A percentile compares a stretch with the other conserved stretches of the same genome.
Conservation (phyloP, 805 yeast genomes). For the Metschnikowia continentalis region DNA sequence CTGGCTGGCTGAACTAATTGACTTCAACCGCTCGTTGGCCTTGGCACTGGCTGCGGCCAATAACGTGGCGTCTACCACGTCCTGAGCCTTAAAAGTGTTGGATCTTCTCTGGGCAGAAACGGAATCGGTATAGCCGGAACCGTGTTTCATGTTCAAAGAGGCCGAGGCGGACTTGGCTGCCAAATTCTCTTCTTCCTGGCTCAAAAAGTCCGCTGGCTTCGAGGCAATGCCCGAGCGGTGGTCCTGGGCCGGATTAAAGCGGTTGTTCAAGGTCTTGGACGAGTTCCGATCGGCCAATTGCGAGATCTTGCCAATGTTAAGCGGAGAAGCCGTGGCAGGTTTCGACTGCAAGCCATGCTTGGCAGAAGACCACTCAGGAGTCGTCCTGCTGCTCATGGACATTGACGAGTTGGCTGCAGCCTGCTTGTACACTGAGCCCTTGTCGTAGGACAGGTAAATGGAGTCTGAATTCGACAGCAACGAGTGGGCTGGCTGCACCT, state of each 20-base stretch:
- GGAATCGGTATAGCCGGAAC: constrained; percentile 24
- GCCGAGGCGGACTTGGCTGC: constrained; percentile 60
- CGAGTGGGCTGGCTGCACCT: constrained; percentile 13
- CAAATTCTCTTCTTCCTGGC: constrained; percentile 39
- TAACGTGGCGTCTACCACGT: constrained; percentile 44
- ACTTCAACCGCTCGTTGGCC: constrained; percentile 41
- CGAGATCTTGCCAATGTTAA: constrained; percentile 34
- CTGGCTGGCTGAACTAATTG: constrained; percentile 25
- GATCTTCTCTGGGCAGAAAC: constrained; percentile 26
- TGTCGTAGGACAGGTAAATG: constrained; percentile 26
- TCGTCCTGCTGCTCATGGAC: constrained; percentile 42
- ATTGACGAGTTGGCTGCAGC: constrained; percentile 40
- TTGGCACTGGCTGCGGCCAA: constrained; percentile 46
- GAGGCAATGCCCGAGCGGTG: constrained; percentile 36
- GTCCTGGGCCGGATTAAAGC: constrained; percentile 41
- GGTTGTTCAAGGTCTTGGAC: constrained; percentile 33
- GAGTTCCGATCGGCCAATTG: constrained; percentile 37
- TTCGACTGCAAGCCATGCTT: constrained; percentile 36
- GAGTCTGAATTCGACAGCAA: constrained; percentile 24
- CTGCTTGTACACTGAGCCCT: constrained; percentile 26
- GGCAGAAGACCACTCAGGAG: constrained; percentile 35
- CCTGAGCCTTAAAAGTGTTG: constrained; percentile 36
- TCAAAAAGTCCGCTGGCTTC: constrained; percentile 28
- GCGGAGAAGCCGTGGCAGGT: constrained; percentile 16
- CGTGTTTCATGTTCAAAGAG: constrained; percentile 45